Conservation (phyloP, 2,329 filamentous ascomycete species). For the Plectosphaerella sp. region DNA sequence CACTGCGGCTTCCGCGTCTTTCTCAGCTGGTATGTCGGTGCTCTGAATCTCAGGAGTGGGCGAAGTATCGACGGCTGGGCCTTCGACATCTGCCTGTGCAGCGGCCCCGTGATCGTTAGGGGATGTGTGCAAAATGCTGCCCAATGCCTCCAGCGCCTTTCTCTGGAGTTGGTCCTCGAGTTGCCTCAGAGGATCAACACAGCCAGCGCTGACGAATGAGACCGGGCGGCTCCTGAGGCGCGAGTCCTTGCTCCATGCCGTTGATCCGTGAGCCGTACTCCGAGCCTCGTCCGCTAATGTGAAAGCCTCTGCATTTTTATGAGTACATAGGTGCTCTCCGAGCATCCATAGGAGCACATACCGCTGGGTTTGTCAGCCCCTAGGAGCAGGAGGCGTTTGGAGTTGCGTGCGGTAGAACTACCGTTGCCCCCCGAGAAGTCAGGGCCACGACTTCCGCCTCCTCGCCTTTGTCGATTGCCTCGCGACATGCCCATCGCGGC, state of each 20-base stretch:
- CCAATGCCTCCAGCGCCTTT: neutral
- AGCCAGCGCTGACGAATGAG: constrained; percentile 48
- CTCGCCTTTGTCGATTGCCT: too few species aligned
- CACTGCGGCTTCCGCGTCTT: too few species aligned
- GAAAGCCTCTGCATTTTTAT: constrained; percentile 2
- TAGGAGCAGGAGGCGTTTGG: neutral
- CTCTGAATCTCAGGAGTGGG: too few species aligned
- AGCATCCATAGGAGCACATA: neutral
- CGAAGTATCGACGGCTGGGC: too few species aligned
- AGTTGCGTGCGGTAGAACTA: neutral
- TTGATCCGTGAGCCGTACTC: constrained; percentile 26
- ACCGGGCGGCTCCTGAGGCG: constrained; percentile 46
- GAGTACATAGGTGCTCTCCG: too few species aligned
- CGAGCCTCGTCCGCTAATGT: constrained; percentile 17
- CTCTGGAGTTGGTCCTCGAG: constrained; percentile 20
- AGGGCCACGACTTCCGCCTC: too few species aligned
- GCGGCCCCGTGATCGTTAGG: too few species aligned
- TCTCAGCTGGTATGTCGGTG: too few species aligned
- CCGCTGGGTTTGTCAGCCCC: neutral
- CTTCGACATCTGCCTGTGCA: too few species aligned
- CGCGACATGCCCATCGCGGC: too few species aligned
- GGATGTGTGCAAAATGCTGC: too few species aligned
- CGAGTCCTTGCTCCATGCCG: constrained; percentile 29
- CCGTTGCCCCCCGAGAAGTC: too few species aligned
- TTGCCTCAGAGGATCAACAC: constrained; percentile 43